These are phyloP conservation scores for Fusarium nelsonii DNA, from an alignment of 2,329 filamentous ascomycete species.

Conservation along the genomic window DNA sequence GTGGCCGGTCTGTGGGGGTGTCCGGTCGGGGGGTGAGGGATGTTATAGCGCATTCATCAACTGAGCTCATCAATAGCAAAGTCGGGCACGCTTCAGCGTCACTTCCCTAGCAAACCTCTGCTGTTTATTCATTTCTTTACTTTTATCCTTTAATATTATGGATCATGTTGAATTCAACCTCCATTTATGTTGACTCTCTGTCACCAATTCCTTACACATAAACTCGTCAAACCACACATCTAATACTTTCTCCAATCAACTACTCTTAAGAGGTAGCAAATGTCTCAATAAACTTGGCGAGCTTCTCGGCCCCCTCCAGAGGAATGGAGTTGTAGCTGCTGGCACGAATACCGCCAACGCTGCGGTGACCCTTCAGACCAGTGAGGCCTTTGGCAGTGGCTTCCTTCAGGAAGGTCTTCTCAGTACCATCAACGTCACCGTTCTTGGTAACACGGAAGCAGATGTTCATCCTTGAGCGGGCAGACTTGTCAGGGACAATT, in stretches of 20 bases:
- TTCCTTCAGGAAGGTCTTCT: conserved; percentile 83
- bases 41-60: not conserved
- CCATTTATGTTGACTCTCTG: conserved; percentile 20
- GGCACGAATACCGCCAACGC: conserved; percentile 76
- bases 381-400: conserved; percentile 76
- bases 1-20: no score
- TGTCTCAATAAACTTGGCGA: conserved; percentile 71
- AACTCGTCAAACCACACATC: conserved; percentile 5
- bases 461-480: conserved; percentile 92
- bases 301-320: conserved; percentile 73
- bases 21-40: no score
- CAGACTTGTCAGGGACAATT: conserved; percentile 79
- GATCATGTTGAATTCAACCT: conserved; percentile 45
- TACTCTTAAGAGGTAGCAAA: conserved; percentile 57
- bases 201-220: not conserved
- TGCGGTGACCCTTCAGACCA: conserved; percentile 90
- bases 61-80: not conserved
- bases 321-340: conserved; percentile 92
- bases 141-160: not conserved
- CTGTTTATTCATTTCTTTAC: not conserved
- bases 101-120: not conserved
- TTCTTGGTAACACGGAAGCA: conserved; percentile 81
- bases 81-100: not conserved
- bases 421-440: conserved; percentile 73
- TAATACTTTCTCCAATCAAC: not conserved